Evolutionary conservation across 495 filamentous ascomycete species (phyloP).

Genomic region (Penicillium taxi): DNA sequence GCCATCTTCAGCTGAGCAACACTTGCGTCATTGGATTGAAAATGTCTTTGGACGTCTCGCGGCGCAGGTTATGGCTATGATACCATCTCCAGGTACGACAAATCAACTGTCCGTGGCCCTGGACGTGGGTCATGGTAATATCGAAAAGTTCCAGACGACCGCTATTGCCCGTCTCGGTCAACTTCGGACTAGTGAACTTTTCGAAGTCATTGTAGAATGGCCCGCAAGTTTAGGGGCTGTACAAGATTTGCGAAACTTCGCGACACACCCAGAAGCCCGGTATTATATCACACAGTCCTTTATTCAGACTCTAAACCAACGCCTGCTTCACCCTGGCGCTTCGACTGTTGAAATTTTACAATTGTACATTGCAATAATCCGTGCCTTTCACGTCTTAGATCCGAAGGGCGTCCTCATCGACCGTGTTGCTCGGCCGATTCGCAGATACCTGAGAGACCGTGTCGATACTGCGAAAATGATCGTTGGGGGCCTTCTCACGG

Average conservation of each 20-base stretch:
- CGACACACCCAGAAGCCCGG: constrained; percentile 50
- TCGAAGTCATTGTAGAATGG: constrained; percentile 84
- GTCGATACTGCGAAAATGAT: constrained; percentile 87
- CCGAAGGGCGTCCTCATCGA: constrained; percentile 85
- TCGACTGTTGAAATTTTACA: constrained; percentile 84
- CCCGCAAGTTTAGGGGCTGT: constrained; percentile 71
- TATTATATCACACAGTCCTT: constrained; percentile 64
- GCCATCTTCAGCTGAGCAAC: constrained; percentile 47
- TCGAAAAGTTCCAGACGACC: constrained; percentile 76
- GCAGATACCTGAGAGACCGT: constrained; percentile 82
- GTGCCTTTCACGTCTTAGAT: constrained; percentile 81
- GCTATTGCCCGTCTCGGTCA: constrained; percentile 69
- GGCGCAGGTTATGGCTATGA: constrained; percentile 51
- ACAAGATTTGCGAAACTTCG: constrained; percentile 62
- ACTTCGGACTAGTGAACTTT: constrained; percentile 73
- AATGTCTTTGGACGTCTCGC: constrained; percentile 59
- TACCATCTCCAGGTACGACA: constrained; percentile 26
- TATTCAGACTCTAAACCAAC: constrained; percentile 54
- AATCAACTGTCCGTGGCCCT: constrained; percentile 14
- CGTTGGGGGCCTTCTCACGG: constrained; percentile 74
- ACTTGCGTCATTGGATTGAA: constrained; percentile 63
- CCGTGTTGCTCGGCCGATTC: constrained; percentile 73
- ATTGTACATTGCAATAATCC: constrained; percentile 87
- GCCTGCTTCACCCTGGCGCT: constrained; percentile 78
- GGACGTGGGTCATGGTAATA: constrained; percentile 48